Evolutionary conservation across 2,329 filamentous ascomycete species (phyloP).

Genomic region (Exutisphaerella laricina): DNA sequence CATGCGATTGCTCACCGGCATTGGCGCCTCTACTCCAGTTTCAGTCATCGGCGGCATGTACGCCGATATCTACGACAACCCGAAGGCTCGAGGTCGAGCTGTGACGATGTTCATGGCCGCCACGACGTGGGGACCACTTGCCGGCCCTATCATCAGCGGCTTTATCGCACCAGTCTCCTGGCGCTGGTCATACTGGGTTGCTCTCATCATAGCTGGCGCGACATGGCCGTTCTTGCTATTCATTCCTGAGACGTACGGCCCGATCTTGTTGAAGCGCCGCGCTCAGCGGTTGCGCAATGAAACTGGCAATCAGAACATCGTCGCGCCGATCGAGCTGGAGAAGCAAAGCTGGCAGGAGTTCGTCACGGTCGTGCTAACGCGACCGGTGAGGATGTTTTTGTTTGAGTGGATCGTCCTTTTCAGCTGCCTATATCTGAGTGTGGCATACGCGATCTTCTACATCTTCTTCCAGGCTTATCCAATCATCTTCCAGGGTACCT

Average conservation of each 20-base stretch:
- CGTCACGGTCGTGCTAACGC: slow-evolving; percentile 62
- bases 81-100: slow-evolving; percentile 52
- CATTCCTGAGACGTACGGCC: slow-evolving; percentile 50
- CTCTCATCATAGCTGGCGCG: slow-evolving; percentile 59
- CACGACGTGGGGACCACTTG: slow-evolving; percentile 61
- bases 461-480: slow-evolving; percentile 73
- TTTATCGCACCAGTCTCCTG: slow-evolving; percentile 58
- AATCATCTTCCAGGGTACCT: slow-evolving; percentile 59
- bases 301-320: slow-evolving; percentile 48
- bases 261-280: slow-evolving; percentile 38
- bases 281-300: slow-evolving; percentile 57
- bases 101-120: slow-evolving; percentile 62
- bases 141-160: slow-evolving; percentile 60
- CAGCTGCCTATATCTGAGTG: slow-evolving; percentile 63
- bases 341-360: slow-evolving; percentile 51
- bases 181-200: slow-evolving; percentile 68
- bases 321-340: slow-evolving; percentile 60
- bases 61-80: slow-evolving; percentile 59
- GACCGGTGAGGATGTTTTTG: slow-evolving; percentile 67
- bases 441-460: slow-evolving; percentile 59
- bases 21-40: slow-evolving; percentile 47
- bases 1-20: slow-evolving; percentile 41
- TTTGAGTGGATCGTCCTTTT: slow-evolving; percentile 69
- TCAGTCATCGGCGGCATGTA: slow-evolving; percentile 57
- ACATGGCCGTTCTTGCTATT: slow-evolving; percentile 57